Conservation (phyloP, 495 filamentous ascomycete genomes). For the Talaromyces thailandensis region DNA sequence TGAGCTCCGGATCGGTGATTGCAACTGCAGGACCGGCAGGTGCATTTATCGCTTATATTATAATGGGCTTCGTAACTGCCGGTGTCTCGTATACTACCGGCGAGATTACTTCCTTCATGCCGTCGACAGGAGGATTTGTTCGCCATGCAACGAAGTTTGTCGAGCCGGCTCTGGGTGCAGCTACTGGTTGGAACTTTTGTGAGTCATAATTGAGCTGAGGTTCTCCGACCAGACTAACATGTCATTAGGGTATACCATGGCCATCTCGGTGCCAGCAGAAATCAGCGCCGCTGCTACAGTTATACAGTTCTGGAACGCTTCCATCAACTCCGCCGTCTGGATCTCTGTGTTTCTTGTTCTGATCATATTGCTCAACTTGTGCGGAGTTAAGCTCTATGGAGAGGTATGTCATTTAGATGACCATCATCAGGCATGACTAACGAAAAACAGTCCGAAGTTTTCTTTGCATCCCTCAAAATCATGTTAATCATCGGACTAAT, state of each 20-base stretch:
- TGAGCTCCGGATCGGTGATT: constrained; percentile 61
- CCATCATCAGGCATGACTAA: not conserved
- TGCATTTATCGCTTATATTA: constrained; percentile 61
- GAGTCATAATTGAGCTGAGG: not conserved
- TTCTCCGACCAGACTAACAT: not conserved
- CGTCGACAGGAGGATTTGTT: constrained; percentile 46
- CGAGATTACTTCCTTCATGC: constrained; percentile 55
- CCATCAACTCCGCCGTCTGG: constrained; percentile 50
- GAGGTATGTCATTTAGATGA: constrained; percentile 27
- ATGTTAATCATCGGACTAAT: constrained; percentile 63
- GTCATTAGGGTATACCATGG: constrained; percentile 35
- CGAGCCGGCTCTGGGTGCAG: constrained; percentile 64
- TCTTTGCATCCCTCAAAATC: constrained; percentile 67
- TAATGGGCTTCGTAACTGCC: constrained; percentile 4
- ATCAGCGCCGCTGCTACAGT: constrained; percentile 60
- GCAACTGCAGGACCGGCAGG: constrained; percentile 66
- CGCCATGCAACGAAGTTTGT: constrained; percentile 56
- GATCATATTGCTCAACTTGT: constrained; percentile 57
- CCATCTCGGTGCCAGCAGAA: constrained; percentile 58
- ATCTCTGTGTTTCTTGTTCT: constrained; percentile 62
- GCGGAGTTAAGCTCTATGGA: constrained; percentile 59
- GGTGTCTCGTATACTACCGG: constrained; percentile 4
- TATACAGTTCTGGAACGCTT: constrained; percentile 59
- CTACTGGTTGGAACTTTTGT: constrained; percentile 60
- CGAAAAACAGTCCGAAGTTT: constrained; percentile 44